A percentile compares a stretch with the other conserved stretches of the same genome.
Conservation (phyloP, 176 grass and related monocot genomes). For the Pontederia crassipes region DNA sequence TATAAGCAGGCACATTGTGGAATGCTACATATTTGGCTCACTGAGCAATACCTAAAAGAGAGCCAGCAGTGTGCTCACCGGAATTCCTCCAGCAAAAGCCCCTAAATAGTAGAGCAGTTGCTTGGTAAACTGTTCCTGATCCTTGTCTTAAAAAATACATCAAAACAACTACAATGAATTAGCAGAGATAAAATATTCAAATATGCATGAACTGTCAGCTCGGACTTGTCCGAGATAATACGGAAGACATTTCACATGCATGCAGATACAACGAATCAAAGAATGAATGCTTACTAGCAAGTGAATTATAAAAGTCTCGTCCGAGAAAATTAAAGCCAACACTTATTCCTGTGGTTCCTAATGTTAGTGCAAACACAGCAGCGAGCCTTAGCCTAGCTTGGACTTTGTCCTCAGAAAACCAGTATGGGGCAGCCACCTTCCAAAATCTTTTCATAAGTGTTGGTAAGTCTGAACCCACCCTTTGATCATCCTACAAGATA, state of each 20-base stretch:
- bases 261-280: not conserved
- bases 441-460: conserved; percentile 75
- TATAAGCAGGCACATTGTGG: not conserved
- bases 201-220: not conserved
- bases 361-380: conserved; percentile 69
- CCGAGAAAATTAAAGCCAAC: conserved; percentile 95
- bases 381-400: conserved; percentile 82
- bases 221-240: not conserved
- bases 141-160: conserved; percentile 81
- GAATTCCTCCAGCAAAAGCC: conserved; percentile 87
- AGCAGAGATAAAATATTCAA: conserved; percentile 1
- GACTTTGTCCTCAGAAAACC: conserved; percentile 84
- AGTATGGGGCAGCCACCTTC: conserved; percentile 90
- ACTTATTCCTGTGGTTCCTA: conserved; percentile 84
- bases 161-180: conserved; percentile 19
- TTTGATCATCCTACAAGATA: conserved; percentile 21
- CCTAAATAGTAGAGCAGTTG: conserved; percentile 86
- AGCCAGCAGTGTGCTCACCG: conserved; percentile 94
- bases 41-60: conserved; percentile 87
- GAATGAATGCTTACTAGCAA: conserved; percentile 46
- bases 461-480: conserved; percentile 41
- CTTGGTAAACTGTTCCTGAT: conserved; percentile 83
- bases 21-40: conserved; percentile 23
- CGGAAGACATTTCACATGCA: conserved; percentile 10
- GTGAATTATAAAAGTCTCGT: conserved; percentile 91